A percentile compares a stretch with the other conserved stretches of the same genome.
These are phyloP conservation scores for Herpotrichia juniperi DNA, from an alignment of 2,329 filamentous ascomycete species.

Conservation along the genomic window DNA sequence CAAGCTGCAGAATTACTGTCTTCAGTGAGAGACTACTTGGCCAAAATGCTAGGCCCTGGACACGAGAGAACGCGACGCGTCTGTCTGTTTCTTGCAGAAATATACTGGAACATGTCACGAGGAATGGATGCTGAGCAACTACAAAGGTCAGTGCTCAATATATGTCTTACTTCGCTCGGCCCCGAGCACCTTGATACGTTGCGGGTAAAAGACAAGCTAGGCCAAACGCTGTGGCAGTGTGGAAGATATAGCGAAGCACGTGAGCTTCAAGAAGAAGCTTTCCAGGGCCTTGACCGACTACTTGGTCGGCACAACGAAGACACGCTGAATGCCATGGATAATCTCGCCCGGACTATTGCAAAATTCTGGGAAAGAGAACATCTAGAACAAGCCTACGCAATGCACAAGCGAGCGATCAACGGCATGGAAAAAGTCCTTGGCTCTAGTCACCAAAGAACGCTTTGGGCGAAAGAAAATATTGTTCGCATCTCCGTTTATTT, in stretches of 20 bases:
- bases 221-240: slow-evolving; percentile 18
- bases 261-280: slow-evolving; percentile 22
- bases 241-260: slow-evolving; percentile 25
- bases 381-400: slow-evolving; percentile 5
- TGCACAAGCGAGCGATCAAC: slow-evolving; percentile 9
- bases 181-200: slow-evolving; percentile 26
- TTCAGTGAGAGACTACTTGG: no score
- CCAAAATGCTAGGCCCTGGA: no score
- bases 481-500: not conserved
- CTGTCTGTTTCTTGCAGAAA: no score
- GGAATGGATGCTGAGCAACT: no score
- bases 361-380: slow-evolving; percentile 1
- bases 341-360: slow-evolving; percentile 21
- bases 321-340: slow-evolving; percentile 30
- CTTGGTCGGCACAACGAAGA: slow-evolving; percentile 19
- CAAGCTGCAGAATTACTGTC: no score
- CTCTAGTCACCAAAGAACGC: slow-evolving; percentile 10
- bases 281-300: slow-evolving; percentile 16
- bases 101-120: no score
- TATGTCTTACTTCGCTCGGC: no score
- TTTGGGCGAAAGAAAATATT: slow-evolving; percentile 10
- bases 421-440: slow-evolving; percentile 13
- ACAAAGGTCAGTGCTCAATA: no score
- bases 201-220: slow-evolving; percentile 30
- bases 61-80: no score